Evolutionary conservation across 163 green algal species (phyloP), one percentile per base, ranked within the genome.

Genomic region (Chloroidium sp.): DNA sequence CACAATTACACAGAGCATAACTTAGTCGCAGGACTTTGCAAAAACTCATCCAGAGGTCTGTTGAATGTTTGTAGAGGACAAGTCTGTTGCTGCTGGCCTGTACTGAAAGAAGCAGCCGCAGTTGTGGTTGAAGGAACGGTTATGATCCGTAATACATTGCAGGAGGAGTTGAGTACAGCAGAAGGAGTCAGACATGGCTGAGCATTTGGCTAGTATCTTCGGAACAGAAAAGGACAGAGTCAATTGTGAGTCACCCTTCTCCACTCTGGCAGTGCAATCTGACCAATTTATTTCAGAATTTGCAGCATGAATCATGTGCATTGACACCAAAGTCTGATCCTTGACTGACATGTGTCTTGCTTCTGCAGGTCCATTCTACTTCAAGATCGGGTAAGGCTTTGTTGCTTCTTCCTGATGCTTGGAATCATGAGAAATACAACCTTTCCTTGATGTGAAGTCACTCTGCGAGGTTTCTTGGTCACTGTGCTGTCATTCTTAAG

Each of bases 121-220:
- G 36, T 36, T 74, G 68, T 74, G 10, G 68, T 36, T 36, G 68
- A 74, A 74, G 10, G 68, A 74, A 13, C 13, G 68, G 68, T 74
- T 74, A 13, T 74, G 68, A 13, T 10, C 13, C 13, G 10, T 10
- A 10, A 74, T 36, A 13, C 13, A 10, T 74, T 74, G 10, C 68
- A 74, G 68, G 68, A 36, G 68, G 10, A 74, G 68, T 74, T 36
- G 13, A 74, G 68, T 74, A 13, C 68, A 36, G 10, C 68, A 69
- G 36, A 36, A 36, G 36, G 36, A 36, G 36, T 36, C 36, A 36
- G 36, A 67, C 57, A 99, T 99, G 97, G 97, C 97, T 2, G 94
- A 99, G 74, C 95, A 98, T 82, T 82, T 99, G 36, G 97, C 96
- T 0, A 95, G 86, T 75, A 98, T 99, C 85, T 99, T 98, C 83